Base-by-base conservation (phyloP, 2,329 filamentous ascomycete species). In the Diaporthe longicolla region DNA sequence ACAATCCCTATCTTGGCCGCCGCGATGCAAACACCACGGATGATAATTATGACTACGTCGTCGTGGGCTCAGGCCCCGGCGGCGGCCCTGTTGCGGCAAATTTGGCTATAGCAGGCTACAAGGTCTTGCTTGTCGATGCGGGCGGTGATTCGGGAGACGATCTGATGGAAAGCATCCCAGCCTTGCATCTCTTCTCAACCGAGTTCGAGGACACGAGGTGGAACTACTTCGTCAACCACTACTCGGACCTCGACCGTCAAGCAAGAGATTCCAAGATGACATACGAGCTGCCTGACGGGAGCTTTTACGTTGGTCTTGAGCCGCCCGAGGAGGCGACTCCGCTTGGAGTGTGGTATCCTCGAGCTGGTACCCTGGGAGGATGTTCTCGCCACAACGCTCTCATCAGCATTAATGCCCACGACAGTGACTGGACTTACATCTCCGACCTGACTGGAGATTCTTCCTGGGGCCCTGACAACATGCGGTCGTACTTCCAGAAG, bases 61-160 rank as follows among this genome's bases (percentile, higher is more conserved):
- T 89, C 21, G 85, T 89, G 37, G 87, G 87, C 13, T 87, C 85
- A 32, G 87, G 87, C 26, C 81, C 87, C 24, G 87, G 87, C 43
- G 87, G 87, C 69, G 86, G 83, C 48, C 86, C 87, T 50, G 77
- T 88, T 11, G 85, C 87, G 43, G 84, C 85, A 50, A 82, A 87
- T 65, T 83, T 89, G 63, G 87, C 87, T 13, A 81, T 85, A 50
- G 86, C 85, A 45, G 87, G 87, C 59, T 83, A 86, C 80, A 87
- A 83, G 76, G 86, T 87, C 6, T 82, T 89, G 35, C 82, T 89
- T 5, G 83, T 89, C 43, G 87, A 89, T 76, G 87, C 87, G 29
- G 87, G 87, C 71, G 85, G 87, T 75, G 87, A 89, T 75, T 83
- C 87, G 74, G 85, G 83, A 15, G 59, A 58, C 4, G 52, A 73